Base-by-base conservation (phyloP, 352 stramenopile genomes). In the Salisapilia sapeloensis region DNA sequence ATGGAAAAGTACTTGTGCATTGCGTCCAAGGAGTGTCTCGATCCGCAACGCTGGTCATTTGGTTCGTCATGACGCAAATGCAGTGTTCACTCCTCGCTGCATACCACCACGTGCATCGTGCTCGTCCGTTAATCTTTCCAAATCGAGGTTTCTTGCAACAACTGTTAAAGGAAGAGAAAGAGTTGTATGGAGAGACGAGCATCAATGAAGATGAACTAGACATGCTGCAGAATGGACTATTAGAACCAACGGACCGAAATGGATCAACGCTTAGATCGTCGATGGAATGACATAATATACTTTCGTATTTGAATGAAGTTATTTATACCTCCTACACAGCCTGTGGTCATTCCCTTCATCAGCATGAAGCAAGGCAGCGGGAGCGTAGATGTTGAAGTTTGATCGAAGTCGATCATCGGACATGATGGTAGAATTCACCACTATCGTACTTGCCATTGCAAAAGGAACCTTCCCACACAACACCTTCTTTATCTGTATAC, bases 371-470 rank as follows among this genome's bases (percentile, higher is more conserved):
- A 28, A 29, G 33, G 23, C 11, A 7, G 5, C 8, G 23, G 15
- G 22, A 12, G 26, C 24, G 12, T 6, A 4, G 40, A 8, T 22
- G 11, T 7, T n/a, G 29, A 46, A 39, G 9, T 30, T 46, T 40
- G 35, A 33, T 34, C 29, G 18, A 9, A 9, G 25, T 8, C 25
- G 22, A 18, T 72, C 42, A 89, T 31, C 71, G 66, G 35, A 91
- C 46, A 24, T 53, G 58, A 37, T 82, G 63, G 53, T 79, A 91
- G 21, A 84, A 59, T 24, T 63, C 60, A 15, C 71, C 71, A 35
- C 82, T 91, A 70, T 86, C 64, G 41, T 65, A 84, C 45, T 84
- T 85, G 39, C 75, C 75, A 43, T 84, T 86, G 32, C 82, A 50
- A 40, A 86, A 87, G 29, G 41, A 40, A 11, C 71, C 75, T 3